Evolutionary conservation across 805 yeast genomes (phyloP).

Genomic region (Myxozyma monticola): DNA sequence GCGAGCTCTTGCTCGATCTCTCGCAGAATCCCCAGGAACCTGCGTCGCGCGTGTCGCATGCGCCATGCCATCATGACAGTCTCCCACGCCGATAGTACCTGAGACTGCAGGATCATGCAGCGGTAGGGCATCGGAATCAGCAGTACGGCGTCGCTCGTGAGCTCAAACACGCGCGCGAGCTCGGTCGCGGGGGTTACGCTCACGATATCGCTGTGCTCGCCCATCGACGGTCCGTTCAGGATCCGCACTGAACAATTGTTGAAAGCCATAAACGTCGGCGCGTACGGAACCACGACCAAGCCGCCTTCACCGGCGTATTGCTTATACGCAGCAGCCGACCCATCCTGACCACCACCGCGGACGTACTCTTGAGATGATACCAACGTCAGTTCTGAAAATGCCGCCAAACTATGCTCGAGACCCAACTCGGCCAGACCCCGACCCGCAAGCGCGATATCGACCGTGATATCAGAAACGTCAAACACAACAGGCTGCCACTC

Average conservation of each 20-base stretch:
- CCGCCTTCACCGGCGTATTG: constrained; percentile 13
- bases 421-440: constrained; percentile 1
- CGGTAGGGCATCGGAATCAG: constrained; percentile 16
- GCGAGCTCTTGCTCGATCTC: constrained; percentile 8
- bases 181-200: constrained; percentile 6
- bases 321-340: neutral
- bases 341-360: neutral
- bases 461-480: neutral
- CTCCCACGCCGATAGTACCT: constrained; percentile 13
- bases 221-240: neutral
- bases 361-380: constrained; percentile 7
- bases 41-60: too few species aligned
- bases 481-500: too few species aligned
- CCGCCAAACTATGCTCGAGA: constrained; percentile 1
- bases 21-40: neutral
- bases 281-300: constrained; percentile 8
- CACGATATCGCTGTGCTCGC: neutral
- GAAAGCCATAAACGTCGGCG: constrained; percentile 10
- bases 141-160: constrained; percentile 6
- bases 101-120: constrained; percentile 13
- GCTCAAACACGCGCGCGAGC: constrained; percentile 10
- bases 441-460: constrained; percentile 4
- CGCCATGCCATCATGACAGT: constrained; percentile 18
- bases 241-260: constrained; percentile 6
- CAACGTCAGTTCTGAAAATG: constrained; percentile 8